Evolutionary conservation across 2,329 filamentous ascomycete species (phyloP), one percentile per base, ranked within the genome.

Genomic region (Rachicladosporium sp.): DNA sequence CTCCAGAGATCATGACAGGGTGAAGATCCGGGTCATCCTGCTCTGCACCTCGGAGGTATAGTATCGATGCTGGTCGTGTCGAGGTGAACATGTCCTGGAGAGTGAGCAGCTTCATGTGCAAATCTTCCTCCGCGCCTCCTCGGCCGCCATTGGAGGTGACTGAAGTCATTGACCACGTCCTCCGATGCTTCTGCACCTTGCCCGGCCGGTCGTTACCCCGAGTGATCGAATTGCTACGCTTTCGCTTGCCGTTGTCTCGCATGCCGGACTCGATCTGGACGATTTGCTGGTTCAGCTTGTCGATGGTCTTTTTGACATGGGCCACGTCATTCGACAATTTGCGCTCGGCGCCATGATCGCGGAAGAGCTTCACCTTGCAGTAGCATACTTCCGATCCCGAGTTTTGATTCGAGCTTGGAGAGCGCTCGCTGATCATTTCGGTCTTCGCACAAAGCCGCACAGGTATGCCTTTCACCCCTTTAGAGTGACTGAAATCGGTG

Each of bases 401-500:
- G 32, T 21, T 39, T 56, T 4, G 55, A 49, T 41, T 41, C 6
- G 69, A 63, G 19, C 71, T 70, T 10, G 69, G 63, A 0, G 71
- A 64, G 1, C 34, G 36, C 23, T 56, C 53, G 10, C 51, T 49
- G n/a, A 89, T 43, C 8, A 79, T 62, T 47, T 82, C 81, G 0
- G 91, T 96, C 63, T 96, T 96, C 10, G 88, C 79, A 60, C 89
- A 96, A 1, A 96, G 72, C 40, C 91, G 72, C 4, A 98, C 88
- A 0, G 91, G 89, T 48, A 96, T 95, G 29, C 91, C 91, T 63
- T 96, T 98, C 36, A 98, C 91, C 34, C 91, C 91, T 57, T 98
- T 98, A 7, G 91, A 96, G 57, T 96, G 91, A 60, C 89, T 96
- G 58, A 96, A 98, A 58, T 98, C 91, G 6, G 91, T 98, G 1